Evolutionary conservation across 495 filamentous ascomycete genomes (phyloP), one percentile per base, ranked within the genome.

Genomic region (Penicillium verhagenii): DNA sequence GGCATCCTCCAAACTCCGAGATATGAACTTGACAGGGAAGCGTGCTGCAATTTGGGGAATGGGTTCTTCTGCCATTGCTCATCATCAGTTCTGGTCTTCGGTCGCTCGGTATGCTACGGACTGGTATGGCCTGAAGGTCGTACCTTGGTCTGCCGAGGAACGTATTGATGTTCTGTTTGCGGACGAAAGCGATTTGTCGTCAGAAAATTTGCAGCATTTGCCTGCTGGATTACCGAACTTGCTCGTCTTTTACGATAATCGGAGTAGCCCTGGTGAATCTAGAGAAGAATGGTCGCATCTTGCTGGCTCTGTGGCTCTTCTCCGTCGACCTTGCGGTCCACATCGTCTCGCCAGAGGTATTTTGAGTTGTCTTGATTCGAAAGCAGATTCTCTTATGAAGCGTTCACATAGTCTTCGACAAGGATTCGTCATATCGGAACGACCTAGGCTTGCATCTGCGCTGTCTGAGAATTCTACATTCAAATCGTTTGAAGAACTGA

Each of bases 291-390:
- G 61, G 60, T 54, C 64, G 4, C 58, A 63, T 3, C 33, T 69
- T 26, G 57, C 68, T n/a, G 38, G 52, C 8, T 54, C 65, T 9
- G 54, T 75, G 24, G 69, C 68, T 35, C 67, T 77, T 33, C 56
- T 80, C 6, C 72, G 72, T 26, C 75, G 72, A 45, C 79, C 79
- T 7, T 80, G 75, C 53, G 85, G 83, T 1, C 84, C 84, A 18
- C 75, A 84, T 49, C 87, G 86, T 58, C 65, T 87, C 19, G 82
- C 79, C 4, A 83, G 79, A 6, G 64, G 74, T 68, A 58, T 74
- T 76, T 56, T 62, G n/a, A 61, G 54, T 43, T 72, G 65, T 43
- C 47, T 74, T 25, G 6, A 40, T 6, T 1, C 26, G 19, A 50
- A 29, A 6, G 29, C 40, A 11, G 9, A 5, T 31, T 26, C 47